These are phyloP conservation scores for Sabuloglossum arenarium DNA, from an alignment of 495 filamentous ascomycete species.

Conservation along the genomic window DNA sequence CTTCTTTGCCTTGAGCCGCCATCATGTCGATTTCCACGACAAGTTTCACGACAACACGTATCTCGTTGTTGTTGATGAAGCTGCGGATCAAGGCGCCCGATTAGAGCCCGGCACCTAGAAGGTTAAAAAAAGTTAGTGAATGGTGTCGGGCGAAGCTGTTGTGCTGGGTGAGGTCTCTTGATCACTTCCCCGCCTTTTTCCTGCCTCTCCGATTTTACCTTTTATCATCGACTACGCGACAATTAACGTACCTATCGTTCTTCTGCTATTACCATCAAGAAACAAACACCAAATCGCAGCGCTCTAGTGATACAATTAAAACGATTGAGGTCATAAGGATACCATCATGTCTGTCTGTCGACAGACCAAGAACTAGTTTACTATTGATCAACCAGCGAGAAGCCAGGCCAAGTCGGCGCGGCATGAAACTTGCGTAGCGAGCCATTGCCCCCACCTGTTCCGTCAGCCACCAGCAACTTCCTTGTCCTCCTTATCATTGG, in stretches of 20 bases:
- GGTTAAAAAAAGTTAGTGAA: not conserved
- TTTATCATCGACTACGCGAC: not conserved
- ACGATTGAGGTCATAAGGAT: not conserved
- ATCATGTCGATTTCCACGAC: slow-evolving; percentile 8
- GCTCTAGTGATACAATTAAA: not conserved
- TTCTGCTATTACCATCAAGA: not conserved
- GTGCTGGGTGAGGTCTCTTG: not conserved
- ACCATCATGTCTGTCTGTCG: too few relatives aligned
- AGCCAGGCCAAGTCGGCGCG: not conserved
- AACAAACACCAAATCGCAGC: not conserved
- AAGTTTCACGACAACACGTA: not conserved
- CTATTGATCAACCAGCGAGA: too few relatives aligned
- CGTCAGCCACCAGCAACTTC: too few relatives aligned
- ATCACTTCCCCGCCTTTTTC: not conserved
- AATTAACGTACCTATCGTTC: too few relatives aligned
- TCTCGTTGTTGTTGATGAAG: not conserved
- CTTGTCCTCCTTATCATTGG: not conserved
- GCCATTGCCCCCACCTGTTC: not conserved
- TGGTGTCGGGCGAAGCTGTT: not conserved
- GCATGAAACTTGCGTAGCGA: not conserved
- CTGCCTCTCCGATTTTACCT: not conserved
- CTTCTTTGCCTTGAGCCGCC: slow-evolving; percentile 15
- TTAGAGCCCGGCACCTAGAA: not conserved
- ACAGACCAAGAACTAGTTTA: too few relatives aligned
- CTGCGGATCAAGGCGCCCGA: not conserved